Conservation (phyloP, 2,329 filamentous ascomycete species). For the Epichloe bromicola region DNA sequence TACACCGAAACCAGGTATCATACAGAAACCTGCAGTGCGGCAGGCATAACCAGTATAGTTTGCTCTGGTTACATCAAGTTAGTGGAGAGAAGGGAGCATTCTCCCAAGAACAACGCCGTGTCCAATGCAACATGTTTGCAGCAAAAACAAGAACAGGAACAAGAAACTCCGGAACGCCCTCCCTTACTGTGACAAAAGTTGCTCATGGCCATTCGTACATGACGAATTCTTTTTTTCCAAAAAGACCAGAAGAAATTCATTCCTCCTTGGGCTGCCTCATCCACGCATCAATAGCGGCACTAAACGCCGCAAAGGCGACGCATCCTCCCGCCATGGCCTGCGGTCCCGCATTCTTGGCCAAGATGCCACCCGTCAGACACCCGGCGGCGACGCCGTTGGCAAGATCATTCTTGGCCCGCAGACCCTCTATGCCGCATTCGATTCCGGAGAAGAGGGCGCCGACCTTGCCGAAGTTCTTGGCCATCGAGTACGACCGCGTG, state of each 20-base stretch:
- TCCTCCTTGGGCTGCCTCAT: constrained; percentile 66
- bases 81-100: background rate
- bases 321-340: constrained; percentile 81
- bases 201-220: background rate
- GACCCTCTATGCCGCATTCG: constrained; percentile 89
- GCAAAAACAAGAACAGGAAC: background rate
- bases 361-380: constrained; percentile 78
- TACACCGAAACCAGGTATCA: background rate
- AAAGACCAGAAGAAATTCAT: constrained; percentile 14
- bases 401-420: constrained; percentile 87
- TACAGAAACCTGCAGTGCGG: background rate
- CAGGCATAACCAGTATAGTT: background rate
- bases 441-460: constrained; percentile 85
- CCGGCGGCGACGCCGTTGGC: constrained; percentile 78
- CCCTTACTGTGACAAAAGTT: too few relatives aligned
- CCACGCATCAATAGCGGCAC: constrained; percentile 80
- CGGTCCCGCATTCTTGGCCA: constrained; percentile 78
- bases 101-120: background rate
- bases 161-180: background rate
- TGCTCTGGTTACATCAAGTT: background rate
- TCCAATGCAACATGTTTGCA: background rate
- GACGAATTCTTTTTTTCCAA: too few relatives aligned
- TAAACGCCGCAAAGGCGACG: constrained; percentile 87
- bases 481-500: constrained; percentile 62
- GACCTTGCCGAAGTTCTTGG: constrained; percentile 91